Evolutionary conservation across 768 basidiomycete species (phyloP).

Genomic region (Naganishia randhawae): DNA sequence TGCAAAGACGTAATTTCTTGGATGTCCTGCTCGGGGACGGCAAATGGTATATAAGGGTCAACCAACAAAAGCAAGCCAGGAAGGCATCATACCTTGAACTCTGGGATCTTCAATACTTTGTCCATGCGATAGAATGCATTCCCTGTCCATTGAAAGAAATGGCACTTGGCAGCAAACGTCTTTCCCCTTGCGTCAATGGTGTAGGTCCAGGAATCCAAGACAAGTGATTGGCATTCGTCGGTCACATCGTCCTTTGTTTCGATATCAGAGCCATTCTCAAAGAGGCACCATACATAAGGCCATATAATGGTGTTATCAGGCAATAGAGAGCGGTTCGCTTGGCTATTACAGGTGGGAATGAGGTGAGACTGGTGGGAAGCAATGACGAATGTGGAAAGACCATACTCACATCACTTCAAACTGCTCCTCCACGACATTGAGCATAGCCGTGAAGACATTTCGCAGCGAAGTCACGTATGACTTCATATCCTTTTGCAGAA

Average conservation of each 20-base stretch:
- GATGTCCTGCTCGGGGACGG: not conserved
- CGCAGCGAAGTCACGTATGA: not conserved
- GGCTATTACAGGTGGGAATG: not conserved
- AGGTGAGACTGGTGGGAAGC: too few species aligned
- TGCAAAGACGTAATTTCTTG: not conserved
- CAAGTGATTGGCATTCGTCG: not conserved
- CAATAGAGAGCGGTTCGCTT: not conserved
- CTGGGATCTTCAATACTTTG: not conserved
- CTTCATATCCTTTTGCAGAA: not conserved
- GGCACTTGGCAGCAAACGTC: not conserved
- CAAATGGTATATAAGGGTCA: not conserved
- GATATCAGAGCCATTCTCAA: not conserved
- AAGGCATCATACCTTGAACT: not conserved
- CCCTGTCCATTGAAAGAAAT: not conserved
- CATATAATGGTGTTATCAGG: not conserved
- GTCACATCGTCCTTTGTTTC: slow-evolving; percentile 1
- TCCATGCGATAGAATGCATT: not conserved
- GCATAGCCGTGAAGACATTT: not conserved
- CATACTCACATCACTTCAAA: not conserved
- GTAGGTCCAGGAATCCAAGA: not conserved
- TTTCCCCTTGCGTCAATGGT: not conserved
- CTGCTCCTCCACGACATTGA: not conserved
- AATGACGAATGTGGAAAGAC: too few species aligned
- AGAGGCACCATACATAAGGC: not conserved
- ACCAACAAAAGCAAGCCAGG: not conserved